A percentile compares a stretch with the other conserved stretches of the same genome.
Evolutionary conservation across 768 basidiomycete species (phyloP).

Genomic region (Naganishia kalamii): DNA sequence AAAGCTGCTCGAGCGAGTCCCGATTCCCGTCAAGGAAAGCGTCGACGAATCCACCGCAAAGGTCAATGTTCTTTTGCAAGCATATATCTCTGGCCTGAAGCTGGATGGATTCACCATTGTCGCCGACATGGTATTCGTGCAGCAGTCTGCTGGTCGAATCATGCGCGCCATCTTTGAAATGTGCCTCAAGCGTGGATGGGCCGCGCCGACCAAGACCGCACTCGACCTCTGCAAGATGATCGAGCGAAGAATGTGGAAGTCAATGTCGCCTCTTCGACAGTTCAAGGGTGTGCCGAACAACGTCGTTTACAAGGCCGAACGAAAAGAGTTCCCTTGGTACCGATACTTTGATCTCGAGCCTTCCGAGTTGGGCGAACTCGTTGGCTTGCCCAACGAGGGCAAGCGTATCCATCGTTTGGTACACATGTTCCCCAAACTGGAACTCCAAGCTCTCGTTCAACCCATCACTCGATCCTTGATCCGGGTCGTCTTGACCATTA

Average conservation of each 20-base stretch:
- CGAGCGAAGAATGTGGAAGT: conserved; percentile 74
- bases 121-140: conserved; percentile 72
- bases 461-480: conserved; percentile 91
- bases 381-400: conserved; percentile 89
- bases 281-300: conserved; percentile 85
- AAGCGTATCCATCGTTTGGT: conserved; percentile 85
- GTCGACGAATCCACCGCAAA: conserved; percentile 96
- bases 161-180: conserved; percentile 96
- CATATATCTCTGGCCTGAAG: conserved; percentile 89
- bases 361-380: conserved; percentile 88
- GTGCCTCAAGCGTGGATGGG: conserved; percentile 97
- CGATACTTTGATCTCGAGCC: conserved; percentile 82
- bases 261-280: conserved; percentile 94
- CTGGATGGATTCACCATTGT: conserved; percentile 65
- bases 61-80: conserved; percentile 90
- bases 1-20: conserved; percentile 85
- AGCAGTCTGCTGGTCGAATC: conserved; percentile 94
- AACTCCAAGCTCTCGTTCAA: conserved; percentile 92
- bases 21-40: conserved; percentile 92
- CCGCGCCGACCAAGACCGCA: conserved; percentile 81
- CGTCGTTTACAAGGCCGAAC: conserved; percentile 78
- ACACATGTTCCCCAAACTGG: conserved; percentile 91
- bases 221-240: conserved; percentile 96
- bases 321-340: conserved; percentile 98
- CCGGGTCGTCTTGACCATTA: conserved; percentile 84